Percentiles rank a stretch among this genome's conserved stretches.
These are phyloP conservation scores for Barnettozyma wickerhamii DNA, from an alignment of 805 yeast genomes.

Conservation along the genomic window DNA sequence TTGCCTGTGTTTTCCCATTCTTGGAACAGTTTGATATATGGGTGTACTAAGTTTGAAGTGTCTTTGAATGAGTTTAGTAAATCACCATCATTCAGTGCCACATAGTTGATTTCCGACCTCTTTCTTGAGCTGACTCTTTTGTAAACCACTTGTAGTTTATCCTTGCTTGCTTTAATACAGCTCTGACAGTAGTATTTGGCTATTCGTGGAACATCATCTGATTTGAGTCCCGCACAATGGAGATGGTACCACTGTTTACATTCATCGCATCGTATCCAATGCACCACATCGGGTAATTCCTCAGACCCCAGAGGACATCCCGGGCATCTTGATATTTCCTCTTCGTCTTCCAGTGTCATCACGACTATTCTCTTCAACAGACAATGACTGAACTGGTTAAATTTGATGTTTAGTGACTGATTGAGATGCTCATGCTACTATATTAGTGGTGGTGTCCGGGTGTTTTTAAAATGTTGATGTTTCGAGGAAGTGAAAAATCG, in stretches of 20 bases:
- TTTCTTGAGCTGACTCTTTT: conserved; percentile 54
- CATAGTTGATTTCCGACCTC: conserved; percentile 62
- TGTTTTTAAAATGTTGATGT: neutral
- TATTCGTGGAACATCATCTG: conserved; percentile 34
- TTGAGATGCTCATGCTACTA: too few relatives aligned
- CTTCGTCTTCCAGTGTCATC: conserved; percentile 1
- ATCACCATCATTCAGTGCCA: conserved; percentile 74
- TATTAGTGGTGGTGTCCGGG: neutral
- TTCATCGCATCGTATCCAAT: conserved; percentile 59
- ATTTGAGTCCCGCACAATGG: conserved; percentile 39
- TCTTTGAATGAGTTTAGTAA: conserved; percentile 20
- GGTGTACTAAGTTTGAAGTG: conserved; percentile 39
- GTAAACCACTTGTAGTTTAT: conserved; percentile 39
- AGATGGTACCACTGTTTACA: conserved; percentile 46
- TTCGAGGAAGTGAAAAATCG: neutral
- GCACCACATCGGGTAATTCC: conserved; percentile 8
- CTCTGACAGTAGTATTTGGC: conserved; percentile 50
- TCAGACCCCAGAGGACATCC: conserved; percentile 11
- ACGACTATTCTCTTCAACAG: neutral
- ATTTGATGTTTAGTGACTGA: too few relatives aligned
- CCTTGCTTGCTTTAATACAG: conserved; percentile 39
- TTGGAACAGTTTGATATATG: conserved; percentile 37
- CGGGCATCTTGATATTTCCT: conserved; percentile 10
- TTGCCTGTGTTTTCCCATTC: conserved; percentile 16
- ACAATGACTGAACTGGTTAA: too few relatives aligned